A percentile compares a stretch with the other conserved stretches of the same genome.
Evolutionary conservation across 257 asterid genomes (phyloP).

Genomic region (Sherardia arvensis): DNA sequence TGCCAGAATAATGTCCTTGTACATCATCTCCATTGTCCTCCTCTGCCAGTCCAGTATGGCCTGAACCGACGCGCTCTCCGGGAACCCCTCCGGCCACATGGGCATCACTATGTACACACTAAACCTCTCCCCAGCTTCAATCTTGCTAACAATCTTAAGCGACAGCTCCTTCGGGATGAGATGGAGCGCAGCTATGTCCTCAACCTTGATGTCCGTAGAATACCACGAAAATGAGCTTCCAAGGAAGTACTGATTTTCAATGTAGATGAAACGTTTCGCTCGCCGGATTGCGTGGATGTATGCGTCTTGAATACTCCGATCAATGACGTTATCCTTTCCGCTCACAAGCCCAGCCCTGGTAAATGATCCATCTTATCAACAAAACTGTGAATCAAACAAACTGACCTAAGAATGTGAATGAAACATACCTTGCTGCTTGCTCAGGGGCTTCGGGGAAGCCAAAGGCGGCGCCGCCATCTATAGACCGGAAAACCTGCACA

Average conservation of each 20-base stretch:
- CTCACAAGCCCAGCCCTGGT: conserved; percentile 39
- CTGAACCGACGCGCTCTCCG: conserved; percentile 44
- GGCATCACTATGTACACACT: conserved; percentile 56
- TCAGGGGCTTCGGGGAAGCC: conserved; percentile 64
- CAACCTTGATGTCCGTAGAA: conserved; percentile 46
- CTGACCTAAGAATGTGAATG: too few relatives aligned
- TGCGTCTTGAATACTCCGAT: conserved; percentile 69
- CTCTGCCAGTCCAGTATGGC: conserved; percentile 66
- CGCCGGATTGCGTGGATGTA: conserved; percentile 66
- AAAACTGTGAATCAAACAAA: too few relatives aligned
- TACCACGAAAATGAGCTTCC: conserved; percentile 62
- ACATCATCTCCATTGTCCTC: conserved; percentile 73
- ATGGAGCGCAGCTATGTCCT: conserved; percentile 43
- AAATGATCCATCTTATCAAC: too few relatives aligned
- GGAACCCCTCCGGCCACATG: conserved; percentile 78
- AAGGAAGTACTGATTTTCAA: conserved; percentile 66
- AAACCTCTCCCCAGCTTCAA: conserved; percentile 51
- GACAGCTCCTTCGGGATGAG: conserved; percentile 58
- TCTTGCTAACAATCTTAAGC: conserved; percentile 52
- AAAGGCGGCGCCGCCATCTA: conserved; percentile 75
- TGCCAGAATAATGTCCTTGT: conserved; percentile 38
- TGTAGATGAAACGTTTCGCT: conserved; percentile 50
- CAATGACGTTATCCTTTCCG: conserved; percentile 62
- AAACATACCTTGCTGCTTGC: conserved; percentile 34
- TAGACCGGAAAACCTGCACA: conserved; percentile 62